Evolutionary conservation across 2,329 filamentous ascomycete genomes (phyloP).

Genomic region (Gaeumannomyces sp.): DNA sequence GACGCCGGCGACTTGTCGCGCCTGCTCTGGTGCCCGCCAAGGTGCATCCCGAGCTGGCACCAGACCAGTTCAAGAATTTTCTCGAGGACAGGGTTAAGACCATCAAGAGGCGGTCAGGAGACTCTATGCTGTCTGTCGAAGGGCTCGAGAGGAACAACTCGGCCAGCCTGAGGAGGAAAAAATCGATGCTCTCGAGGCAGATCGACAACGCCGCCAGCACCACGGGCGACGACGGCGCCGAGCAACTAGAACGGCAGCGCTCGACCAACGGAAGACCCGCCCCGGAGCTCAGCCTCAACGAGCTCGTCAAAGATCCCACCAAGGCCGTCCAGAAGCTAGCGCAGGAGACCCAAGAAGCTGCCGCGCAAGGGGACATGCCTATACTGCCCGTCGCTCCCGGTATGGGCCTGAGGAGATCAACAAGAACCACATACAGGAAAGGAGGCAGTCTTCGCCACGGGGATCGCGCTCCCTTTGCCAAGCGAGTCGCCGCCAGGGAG

Average conservation of each 20-base stretch:
- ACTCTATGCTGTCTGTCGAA: constrained; percentile 56
- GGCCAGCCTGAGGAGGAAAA: constrained; percentile 72
- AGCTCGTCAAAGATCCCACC: constrained; percentile 73
- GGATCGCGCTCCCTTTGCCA: constrained; percentile 68
- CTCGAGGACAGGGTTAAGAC: constrained; percentile 88
- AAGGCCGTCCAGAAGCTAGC: constrained; percentile 64
- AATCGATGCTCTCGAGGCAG: constrained; percentile 91
- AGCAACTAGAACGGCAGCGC: constrained; percentile 67
- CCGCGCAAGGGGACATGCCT: constrained; percentile 64
- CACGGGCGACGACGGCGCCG: constrained; percentile 65
- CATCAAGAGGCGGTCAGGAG: constrained; percentile 78
- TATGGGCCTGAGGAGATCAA: constrained; percentile 79
- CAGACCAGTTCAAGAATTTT: constrained; percentile 94
- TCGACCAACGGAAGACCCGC: constrained; percentile 51
- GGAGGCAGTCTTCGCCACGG: constrained; percentile 77
- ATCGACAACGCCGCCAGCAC: constrained; percentile 62
- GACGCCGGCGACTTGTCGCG: constrained; percentile 85
- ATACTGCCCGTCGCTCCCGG: constrained; percentile 76
- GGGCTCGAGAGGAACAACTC: constrained; percentile 46
- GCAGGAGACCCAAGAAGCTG: constrained; percentile 43
- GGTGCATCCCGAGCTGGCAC: constrained; percentile 89
- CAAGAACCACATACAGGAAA: constrained; percentile 81
- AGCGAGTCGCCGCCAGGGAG: constrained; percentile 58
- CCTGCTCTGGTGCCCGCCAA: constrained; percentile 91
- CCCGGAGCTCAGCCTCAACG: constrained; percentile 67